phyloP scores from a whole-genome alignment of 768 basidiomycete genomes.

The Pleurotus sapidus region DNA sequence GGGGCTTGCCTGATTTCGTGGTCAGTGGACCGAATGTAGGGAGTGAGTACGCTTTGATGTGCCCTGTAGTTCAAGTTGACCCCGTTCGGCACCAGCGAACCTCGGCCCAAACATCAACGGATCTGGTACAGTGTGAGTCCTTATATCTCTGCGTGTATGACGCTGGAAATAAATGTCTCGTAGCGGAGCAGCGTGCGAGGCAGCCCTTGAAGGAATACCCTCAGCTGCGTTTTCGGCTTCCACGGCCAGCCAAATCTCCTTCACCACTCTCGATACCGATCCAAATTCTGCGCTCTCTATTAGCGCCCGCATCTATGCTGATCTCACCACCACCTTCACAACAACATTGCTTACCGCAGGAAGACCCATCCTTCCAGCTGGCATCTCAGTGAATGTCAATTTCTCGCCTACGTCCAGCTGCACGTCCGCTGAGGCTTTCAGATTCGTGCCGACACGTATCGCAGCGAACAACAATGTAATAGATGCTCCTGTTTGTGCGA shows the following conservation, averaged over 20 bases:
- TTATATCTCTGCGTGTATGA: background rate
- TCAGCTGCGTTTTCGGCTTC: conserved; percentile 31
- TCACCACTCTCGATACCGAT: conserved; percentile 15
- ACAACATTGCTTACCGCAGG: conserved; percentile 16
- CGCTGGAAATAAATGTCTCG: too few species aligned
- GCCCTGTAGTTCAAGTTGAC: background rate
- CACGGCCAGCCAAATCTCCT: conserved; percentile 16
- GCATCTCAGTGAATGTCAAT: conserved; percentile 33
- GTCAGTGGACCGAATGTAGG: conserved; percentile 27
- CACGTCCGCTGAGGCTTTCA: conserved; percentile 18
- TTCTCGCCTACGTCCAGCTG: conserved; percentile 26
- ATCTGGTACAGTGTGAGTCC: conserved; percentile 22
- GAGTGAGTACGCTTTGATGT: conserved; percentile 3
- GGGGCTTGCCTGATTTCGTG: conserved; percentile 24
- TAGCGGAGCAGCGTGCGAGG: conserved; percentile 35
- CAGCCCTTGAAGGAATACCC: conserved; percentile 30
- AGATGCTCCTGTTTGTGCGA: conserved; percentile 29
- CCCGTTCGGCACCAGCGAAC: conserved; percentile 12
- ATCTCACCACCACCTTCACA: conserved; percentile 14
- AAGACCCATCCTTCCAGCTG: conserved; percentile 25
- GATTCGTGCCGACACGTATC: conserved; percentile 30
- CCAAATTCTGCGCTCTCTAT: conserved; percentile 7
- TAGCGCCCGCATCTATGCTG: conserved; percentile 15
- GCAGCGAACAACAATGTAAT: conserved; percentile 16
- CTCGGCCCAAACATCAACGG: conserved; percentile 17